Base-by-base conservation (phyloP, 225 moss, liverwort and hornwort genomes). In the Neckera pumila region DNA sequence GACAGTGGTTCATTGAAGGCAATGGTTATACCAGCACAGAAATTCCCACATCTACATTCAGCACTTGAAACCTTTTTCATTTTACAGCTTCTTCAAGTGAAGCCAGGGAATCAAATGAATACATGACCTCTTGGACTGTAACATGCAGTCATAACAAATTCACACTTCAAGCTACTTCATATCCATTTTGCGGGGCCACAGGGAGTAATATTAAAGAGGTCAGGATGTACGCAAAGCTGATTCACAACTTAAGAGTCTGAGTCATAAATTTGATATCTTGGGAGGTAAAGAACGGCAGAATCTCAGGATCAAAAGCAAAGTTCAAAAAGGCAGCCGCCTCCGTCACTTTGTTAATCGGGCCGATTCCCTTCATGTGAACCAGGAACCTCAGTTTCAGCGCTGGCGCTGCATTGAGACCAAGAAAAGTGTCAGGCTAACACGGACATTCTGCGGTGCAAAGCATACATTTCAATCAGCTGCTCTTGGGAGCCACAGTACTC, bases 321-420 rank as follows among this genome's bases (percentile, higher is more conserved):
- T 81, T 45, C 34, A n/a, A 80, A 74, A 43, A 51, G 59, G 21
- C 70, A 86, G 71, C 75, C 60, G 80, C 73, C 83, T 81, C 67
- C 38, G 22, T 64, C 79, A 53, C 64, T 81, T 61, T 47, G 56
- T 49, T 81, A 86, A 13, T 75, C 80, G 40, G 75, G 14, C 28
- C 76, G 74, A 84, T 70, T 67, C 14, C 62, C 69, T 75, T 84
- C 88, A 47, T 57, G 84, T 82, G 80, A 76, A 81, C 62, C 59
- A 45, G 59, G 9, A 87, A 83, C 53, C 78, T 71, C 49, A 60
- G 54, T 73, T 79, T 77, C 85, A 82, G 58, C 53, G 21, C 54
- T 67, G 65, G 67, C 59, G 40, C 90, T 90, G 88, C 83, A 84
- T 9, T 60, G 85, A 81, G 79, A 76, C 76, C 87, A 89, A 88